phyloP scores from a whole-genome alignment of 179 eudicot genomes.

The Camellia oleifera region DNA sequence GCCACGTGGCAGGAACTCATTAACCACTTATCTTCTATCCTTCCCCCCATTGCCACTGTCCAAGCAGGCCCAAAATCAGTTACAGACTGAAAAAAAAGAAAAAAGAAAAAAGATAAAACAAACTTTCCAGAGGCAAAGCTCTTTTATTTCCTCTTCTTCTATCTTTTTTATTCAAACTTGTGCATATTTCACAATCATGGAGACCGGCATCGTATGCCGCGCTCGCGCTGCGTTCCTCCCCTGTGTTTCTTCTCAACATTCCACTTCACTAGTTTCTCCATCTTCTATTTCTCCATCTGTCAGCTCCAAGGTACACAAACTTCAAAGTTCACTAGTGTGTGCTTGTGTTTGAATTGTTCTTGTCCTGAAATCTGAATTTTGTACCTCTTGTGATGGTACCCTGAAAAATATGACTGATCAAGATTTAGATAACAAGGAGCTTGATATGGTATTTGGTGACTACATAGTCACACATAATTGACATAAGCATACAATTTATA shows the following conservation, averaged over 20 bases:
- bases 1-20: conserved; percentile 57
- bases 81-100: neutral
- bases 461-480: too few relatives aligned
- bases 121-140: neutral
- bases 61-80: neutral
- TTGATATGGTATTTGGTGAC: too few relatives aligned
- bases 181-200: conserved; percentile 42
- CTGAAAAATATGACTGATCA: too few relatives aligned
- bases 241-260: conserved; percentile 52
- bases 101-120: neutral
- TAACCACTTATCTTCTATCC: conserved; percentile 34
- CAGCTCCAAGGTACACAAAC: conserved; percentile 58
- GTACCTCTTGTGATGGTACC: too few relatives aligned
- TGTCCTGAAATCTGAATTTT: too few relatives aligned
- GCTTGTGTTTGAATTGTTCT: too few relatives aligned
- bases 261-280: conserved; percentile 39
- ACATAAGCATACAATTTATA: too few relatives aligned
- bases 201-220: conserved; percentile 62
- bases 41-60: neutral
- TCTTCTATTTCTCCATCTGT: conserved; percentile 46
- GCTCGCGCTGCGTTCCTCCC: conserved; percentile 68
- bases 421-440: too few relatives aligned
- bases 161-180: neutral
- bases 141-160: neutral
- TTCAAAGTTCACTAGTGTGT: too few relatives aligned